Conservation (phyloP, 805 yeast genomes). For the Saccharomycopsis oosterbeekiorum region DNA sequence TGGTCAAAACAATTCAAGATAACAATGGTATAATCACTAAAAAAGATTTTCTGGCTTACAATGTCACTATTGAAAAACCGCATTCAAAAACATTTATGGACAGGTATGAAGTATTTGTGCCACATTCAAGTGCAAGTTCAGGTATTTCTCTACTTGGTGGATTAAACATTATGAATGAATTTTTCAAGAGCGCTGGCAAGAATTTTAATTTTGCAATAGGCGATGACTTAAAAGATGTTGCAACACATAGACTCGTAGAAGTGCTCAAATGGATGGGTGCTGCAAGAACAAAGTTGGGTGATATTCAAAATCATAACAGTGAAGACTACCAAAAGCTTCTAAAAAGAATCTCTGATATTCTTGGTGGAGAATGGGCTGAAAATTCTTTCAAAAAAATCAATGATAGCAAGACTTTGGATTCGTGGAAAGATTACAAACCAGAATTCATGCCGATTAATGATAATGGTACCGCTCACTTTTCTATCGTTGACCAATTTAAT, state of each 20-base stretch:
- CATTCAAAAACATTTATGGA: constrained; percentile 33
- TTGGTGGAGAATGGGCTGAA: constrained; percentile 48
- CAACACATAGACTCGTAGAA: constrained; percentile 65
- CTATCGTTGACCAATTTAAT: constrained; percentile 62
- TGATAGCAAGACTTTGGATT: constrained; percentile 43
- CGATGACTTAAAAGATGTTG: constrained; percentile 37
- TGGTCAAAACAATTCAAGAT: constrained; percentile 39
- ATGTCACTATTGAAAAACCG: constrained; percentile 34
- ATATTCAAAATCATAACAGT: constrained; percentile 22
- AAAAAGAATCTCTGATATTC: constrained; percentile 34
- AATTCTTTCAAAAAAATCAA: constrained; percentile 41
- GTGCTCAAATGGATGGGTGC: constrained; percentile 92
- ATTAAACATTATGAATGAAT: constrained; percentile 48
- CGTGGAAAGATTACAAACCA: constrained; percentile 72
- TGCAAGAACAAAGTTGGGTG: constrained; percentile 81
- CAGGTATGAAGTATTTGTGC: constrained; percentile 38
- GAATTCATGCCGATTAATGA: constrained; percentile 69
- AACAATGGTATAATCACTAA: constrained; percentile 59
- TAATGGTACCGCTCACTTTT: constrained; percentile 85
- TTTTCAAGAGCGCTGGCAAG: constrained; percentile 27
- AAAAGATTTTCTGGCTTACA: constrained; percentile 59
- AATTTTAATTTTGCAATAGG: constrained; percentile 22
- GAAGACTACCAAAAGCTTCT: constrained; percentile 4
- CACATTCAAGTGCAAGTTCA: constrained; percentile 60
- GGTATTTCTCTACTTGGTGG: constrained; percentile 81